Evolutionary conservation across 192 early-diverging fungal genomes (phyloP).

Genomic region (Phycomyces nitens): DNA sequence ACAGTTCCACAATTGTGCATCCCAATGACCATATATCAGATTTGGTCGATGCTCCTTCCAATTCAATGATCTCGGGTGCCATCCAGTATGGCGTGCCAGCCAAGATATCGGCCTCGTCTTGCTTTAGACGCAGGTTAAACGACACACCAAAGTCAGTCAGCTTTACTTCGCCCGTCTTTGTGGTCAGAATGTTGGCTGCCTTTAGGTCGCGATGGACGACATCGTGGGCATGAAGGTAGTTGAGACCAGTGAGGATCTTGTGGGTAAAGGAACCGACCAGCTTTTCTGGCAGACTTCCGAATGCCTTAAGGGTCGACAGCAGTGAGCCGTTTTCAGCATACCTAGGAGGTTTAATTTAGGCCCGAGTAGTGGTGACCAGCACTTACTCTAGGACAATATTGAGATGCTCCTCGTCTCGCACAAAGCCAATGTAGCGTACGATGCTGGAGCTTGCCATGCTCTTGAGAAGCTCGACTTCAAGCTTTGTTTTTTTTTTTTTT

Average conservation of each 20-base stretch:
- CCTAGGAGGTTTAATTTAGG: slow-evolving; percentile 2
- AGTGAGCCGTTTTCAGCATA: slow-evolving; percentile 93
- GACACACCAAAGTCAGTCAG: slow-evolving; percentile 97
- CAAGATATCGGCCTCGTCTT: slow-evolving; percentile 56
- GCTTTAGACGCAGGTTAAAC: slow-evolving; percentile 69
- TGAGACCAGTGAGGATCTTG: slow-evolving; percentile 86
- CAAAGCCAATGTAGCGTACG: slow-evolving; percentile 80
- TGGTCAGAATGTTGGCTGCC: slow-evolving; percentile 93
- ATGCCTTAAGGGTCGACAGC: slow-evolving; percentile 75
- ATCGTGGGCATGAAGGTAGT: slow-evolving; percentile 83
- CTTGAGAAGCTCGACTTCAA: slow-evolving; percentile 84
- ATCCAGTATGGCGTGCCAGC: slow-evolving; percentile 88
- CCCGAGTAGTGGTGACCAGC: not conserved
- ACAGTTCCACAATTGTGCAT: slow-evolving; percentile 89
- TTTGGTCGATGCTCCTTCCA: slow-evolving; percentile 77
- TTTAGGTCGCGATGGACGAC: slow-evolving; percentile 93
- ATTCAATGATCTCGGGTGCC: slow-evolving; percentile 89
- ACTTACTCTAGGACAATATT: slow-evolving; percentile 79
- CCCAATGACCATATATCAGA: slow-evolving; percentile 97
- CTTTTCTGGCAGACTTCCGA: slow-evolving; percentile 88
- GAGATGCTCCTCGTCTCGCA: slow-evolving; percentile 63
- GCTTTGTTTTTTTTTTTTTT: too few species aligned
- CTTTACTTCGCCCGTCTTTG: slow-evolving; percentile 92
- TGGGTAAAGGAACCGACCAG: slow-evolving; percentile 82
- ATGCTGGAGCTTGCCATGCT: slow-evolving; percentile 75